Percentiles rank a stretch among this genome's conserved stretches.
Evolutionary conservation across 2,329 filamentous ascomycete species (phyloP).

Genomic region (Akanthomyces muscarius): DNA sequence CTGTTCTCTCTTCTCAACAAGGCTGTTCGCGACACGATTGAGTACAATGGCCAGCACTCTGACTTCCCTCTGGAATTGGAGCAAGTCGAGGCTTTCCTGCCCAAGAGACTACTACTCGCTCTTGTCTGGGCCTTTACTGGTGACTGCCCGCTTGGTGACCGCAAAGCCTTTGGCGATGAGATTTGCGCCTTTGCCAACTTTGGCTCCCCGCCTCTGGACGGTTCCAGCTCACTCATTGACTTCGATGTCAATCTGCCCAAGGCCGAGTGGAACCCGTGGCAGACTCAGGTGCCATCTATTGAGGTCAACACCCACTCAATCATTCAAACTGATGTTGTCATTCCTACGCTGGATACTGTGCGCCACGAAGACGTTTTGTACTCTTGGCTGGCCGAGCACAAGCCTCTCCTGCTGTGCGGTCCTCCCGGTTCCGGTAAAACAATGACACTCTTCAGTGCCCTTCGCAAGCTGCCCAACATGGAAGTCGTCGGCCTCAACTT

Average conservation of each 20-base stretch:
- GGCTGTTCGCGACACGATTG: conserved; percentile 82
- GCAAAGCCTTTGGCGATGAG: conserved; percentile 84
- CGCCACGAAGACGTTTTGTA: conserved; percentile 99
- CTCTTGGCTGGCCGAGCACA: conserved; percentile 98
- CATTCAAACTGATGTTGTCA: conserved; percentile 96
- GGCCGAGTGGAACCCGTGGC: conserved; percentile 89
- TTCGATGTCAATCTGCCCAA: conserved; percentile 86
- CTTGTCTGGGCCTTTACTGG: conserved; percentile 95
- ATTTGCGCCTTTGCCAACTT: conserved; percentile 79
- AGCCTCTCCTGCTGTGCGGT: conserved; percentile 91
- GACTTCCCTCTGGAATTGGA: conserved; percentile 92
- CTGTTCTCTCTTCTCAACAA: conserved; percentile 96
- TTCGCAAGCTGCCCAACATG: conserved; percentile 97
- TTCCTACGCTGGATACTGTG: conserved; percentile 94
- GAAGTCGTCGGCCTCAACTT: conserved; percentile 99
- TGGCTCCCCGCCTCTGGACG: conserved; percentile 75
- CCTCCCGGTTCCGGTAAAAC: conserved; percentile 99
- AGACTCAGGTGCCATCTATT: conserved; percentile 86
- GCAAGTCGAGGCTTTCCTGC: conserved; percentile 81
- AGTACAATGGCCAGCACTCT: conserved; percentile 91
- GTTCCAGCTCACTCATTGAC: conserved; percentile 84
- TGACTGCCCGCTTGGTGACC: conserved; percentile 83
- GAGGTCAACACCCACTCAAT: conserved; percentile 99
- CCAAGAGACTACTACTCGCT: conserved; percentile 90
- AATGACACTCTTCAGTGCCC: conserved; percentile 97